Percentiles rank a stretch among this genome's conserved stretches.
Evolutionary conservation across 2,329 filamentous ascomycete genomes (phyloP).

Genomic region (Pyrenochaeta sp.): DNA sequence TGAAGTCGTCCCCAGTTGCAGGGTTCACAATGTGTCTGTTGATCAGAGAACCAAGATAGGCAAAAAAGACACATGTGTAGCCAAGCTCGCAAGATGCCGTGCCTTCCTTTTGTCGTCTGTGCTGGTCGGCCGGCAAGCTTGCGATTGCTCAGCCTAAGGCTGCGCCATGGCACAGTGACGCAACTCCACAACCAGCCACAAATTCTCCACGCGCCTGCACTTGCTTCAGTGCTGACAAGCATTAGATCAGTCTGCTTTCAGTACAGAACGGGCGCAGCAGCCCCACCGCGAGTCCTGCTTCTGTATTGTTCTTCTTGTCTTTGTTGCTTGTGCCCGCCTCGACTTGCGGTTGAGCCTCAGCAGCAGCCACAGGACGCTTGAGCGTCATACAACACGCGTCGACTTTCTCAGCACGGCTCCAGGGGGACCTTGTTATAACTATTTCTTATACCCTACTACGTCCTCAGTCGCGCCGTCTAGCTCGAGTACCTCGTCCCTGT

Average conservation of each 20-base stretch:
- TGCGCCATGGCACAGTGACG: slow-evolving; percentile 28
- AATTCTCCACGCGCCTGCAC: slow-evolving; percentile 21
- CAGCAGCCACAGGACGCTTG: slow-evolving; percentile 35
- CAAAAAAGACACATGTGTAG: slow-evolving; percentile 4
- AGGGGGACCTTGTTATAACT: slow-evolving; percentile 6
- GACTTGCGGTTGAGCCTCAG: slow-evolving; percentile 33
- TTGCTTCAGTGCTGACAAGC: slow-evolving; percentile 26
- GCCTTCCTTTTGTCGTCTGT: slow-evolving; percentile 14
- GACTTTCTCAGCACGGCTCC: slow-evolving; percentile 11
- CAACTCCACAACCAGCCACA: slow-evolving; percentile 32
- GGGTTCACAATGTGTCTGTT: background rate
- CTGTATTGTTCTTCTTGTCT: slow-evolving; percentile 16
- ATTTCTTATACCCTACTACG: slow-evolving; percentile 6
- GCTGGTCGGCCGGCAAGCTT: slow-evolving; percentile 6
- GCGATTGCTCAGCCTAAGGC: slow-evolving; percentile 21
- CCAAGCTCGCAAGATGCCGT: slow-evolving; percentile 25
- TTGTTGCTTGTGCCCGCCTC: slow-evolving; percentile 15
- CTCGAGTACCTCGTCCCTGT: slow-evolving; percentile 8
- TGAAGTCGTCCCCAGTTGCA: background rate
- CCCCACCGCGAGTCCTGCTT: slow-evolving; percentile 8
- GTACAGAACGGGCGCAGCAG: slow-evolving; percentile 21
- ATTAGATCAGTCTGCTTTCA: slow-evolving; percentile 20
- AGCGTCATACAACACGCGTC: slow-evolving; percentile 44
- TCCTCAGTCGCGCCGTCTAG: slow-evolving; percentile 13
- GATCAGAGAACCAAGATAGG: background rate